Evolutionary conservation across 352 stramenopile genomes (phyloP).

Genomic region (Aphanomyces astaci): DNA sequence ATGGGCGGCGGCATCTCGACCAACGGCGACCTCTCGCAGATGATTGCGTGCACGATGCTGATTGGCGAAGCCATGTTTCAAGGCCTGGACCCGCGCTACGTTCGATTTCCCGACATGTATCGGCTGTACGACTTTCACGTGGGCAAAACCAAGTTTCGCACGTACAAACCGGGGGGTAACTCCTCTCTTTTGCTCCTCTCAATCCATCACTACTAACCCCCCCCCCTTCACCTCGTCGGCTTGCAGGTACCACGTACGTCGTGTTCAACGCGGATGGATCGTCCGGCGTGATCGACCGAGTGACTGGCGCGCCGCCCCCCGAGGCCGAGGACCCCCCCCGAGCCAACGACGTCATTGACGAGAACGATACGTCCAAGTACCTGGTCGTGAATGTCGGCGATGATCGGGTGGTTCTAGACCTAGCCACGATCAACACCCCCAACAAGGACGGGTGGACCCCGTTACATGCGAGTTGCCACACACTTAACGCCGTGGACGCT

Average conservation of each 20-base stretch:
- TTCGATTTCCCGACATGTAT: constrained; percentile 76
- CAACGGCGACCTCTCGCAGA: constrained; percentile 65
- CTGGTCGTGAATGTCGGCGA: constrained; percentile 57
- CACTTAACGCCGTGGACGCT: constrained; percentile 56
- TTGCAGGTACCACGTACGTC: background rate
- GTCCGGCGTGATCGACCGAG: background rate
- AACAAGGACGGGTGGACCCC: constrained; percentile 80
- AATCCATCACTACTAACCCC: background rate
- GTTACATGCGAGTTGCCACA: constrained; percentile 67
- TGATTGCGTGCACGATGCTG: constrained; percentile 80
- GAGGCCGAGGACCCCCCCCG: background rate
- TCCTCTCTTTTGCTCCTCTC: background rate
- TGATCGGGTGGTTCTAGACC: constrained; percentile 69
- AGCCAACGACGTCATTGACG: constrained; percentile 11
- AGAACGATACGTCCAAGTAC: constrained; percentile 30
- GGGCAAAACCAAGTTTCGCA: constrained; percentile 50
- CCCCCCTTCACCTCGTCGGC: background rate
- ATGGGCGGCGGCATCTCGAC: constrained; percentile 70
- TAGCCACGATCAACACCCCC: constrained; percentile 46
- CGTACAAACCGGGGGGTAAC: constrained; percentile 7
- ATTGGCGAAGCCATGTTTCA: constrained; percentile 76
- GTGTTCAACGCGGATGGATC: constrained; percentile 6
- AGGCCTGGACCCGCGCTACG: constrained; percentile 64
- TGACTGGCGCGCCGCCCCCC: background rate
- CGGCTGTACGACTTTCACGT: constrained; percentile 75